These are phyloP conservation scores for Suhomyces xylopsoci DNA, from an alignment of 805 yeast genomes.

Conservation along the genomic window DNA sequence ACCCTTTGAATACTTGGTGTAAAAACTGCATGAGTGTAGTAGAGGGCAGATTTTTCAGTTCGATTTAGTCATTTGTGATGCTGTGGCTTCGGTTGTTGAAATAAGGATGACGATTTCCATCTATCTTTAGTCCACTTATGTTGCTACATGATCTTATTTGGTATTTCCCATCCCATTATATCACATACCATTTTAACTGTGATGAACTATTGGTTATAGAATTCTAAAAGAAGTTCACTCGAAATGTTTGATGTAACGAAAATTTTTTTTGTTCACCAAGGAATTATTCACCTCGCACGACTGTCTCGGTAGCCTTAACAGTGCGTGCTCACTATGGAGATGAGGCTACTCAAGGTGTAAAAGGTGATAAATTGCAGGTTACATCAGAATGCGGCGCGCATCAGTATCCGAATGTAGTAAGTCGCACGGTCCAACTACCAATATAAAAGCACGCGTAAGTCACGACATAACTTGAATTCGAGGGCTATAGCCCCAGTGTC, in stretches of 20 bases:
- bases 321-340: neutral
- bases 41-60: neutral
- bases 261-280: conserved; percentile 6
- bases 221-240: conserved; percentile 2
- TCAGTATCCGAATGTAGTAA: neutral
- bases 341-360: neutral
- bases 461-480: neutral
- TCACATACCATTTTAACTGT: conserved; percentile 11
- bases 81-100: neutral
- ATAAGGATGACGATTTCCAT: neutral
- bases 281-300: conserved; percentile 1
- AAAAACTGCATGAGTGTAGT: neutral
- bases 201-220: conserved; percentile 8
- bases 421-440: neutral
- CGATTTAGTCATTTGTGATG: neutral
- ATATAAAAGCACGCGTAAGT: neutral
- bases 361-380: neutral
- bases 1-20: neutral
- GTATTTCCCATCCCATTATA: neutral
- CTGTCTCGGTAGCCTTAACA: neutral
- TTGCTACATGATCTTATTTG: neutral
- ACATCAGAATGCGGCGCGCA: neutral
- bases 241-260: conserved; percentile 2
- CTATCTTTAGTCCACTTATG: neutral
- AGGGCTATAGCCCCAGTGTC: neutral